Conservation (phyloP, 495 filamentous ascomycete genomes). For the Penicillium simplicissimum region DNA sequence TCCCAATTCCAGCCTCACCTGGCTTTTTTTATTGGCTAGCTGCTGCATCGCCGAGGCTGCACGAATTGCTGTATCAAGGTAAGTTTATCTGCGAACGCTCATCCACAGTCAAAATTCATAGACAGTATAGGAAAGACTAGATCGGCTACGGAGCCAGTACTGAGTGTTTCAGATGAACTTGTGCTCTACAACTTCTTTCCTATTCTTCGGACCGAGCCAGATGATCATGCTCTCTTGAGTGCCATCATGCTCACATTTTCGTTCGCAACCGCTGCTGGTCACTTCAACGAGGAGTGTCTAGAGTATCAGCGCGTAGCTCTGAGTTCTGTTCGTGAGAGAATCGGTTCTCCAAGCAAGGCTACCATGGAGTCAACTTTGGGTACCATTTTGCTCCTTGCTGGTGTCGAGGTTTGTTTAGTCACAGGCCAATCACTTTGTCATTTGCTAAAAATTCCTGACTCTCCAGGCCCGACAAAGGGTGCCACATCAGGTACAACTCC, state of each 20-base stretch:
- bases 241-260: slow-evolving; percentile 39
- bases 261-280: slow-evolving; percentile 24
- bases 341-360: slow-evolving; percentile 25
- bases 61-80: slow-evolving; percentile 30
- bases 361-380: slow-evolving; percentile 39
- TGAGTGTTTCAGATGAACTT: slow-evolving; percentile 38
- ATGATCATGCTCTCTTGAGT: slow-evolving; percentile 38
- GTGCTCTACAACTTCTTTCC: slow-evolving; percentile 36
- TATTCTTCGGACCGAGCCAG: slow-evolving; percentile 30
- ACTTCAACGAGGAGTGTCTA: slow-evolving; percentile 30
- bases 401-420: slow-evolving; percentile 33
- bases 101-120: neutral
- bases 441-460: neutral
- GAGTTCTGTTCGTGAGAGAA: slow-evolving; percentile 33
- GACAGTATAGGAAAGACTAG: slow-evolving; percentile 15
- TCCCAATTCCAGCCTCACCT: slow-evolving; percentile 6
- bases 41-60: slow-evolving; percentile 32
- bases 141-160: slow-evolving; percentile 31
- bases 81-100: slow-evolving; percentile 14
- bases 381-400: slow-evolving; percentile 40
- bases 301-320: slow-evolving; percentile 34
- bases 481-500: slow-evolving; percentile 33
- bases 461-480: slow-evolving; percentile 34
- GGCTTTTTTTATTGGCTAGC: slow-evolving; percentile 34
- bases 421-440: neutral